Evolutionary conservation across 805 yeast species (phyloP), one percentile per base, ranked within the genome.

Genomic region (Scheffersomyces lignosus): DNA sequence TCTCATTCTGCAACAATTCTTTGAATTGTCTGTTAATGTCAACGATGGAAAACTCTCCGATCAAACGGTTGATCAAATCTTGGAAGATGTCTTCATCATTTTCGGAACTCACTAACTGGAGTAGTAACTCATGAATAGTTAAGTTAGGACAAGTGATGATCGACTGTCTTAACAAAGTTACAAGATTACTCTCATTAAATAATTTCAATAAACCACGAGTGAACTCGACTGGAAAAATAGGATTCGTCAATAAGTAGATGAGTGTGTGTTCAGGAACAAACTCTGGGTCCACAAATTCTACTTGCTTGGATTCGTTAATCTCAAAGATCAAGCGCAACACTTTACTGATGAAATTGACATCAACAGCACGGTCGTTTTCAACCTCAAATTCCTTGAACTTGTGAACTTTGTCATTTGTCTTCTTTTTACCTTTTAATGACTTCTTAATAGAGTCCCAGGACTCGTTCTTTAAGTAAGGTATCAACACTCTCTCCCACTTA

Each of bases 191-290:
- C 3, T 47, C 42, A 15, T 54, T 44, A 31, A 72, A 70, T 18
- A 87, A 64, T 12, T 67, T 53, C 29, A 91, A 61, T 30, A 90
- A 57, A 1, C 80, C 80, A 4, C 64, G 60, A 7, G 87, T 69
- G 41, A 71, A 75, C 14, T 70, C 63, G 12, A 67, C 59, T 7
- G 97, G 96, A 61, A 83, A 89, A 14, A 87, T 64, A 13, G 96
- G 96, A 64, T 91, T 96, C 2, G 96, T 85, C 44, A 91, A 69
- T 23, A 90, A 69, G 53, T 87, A 90, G 1, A 83, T 75, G 32
- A 87, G 60, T 2, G 88, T 70, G 32, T 62, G 62, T 49, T 81
- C 80, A 34, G 93, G 78, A 24, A 74, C 49, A 38, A 71, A 68
- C 13, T 49, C 54, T 10, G 50, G 52, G 31, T 51, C 40, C 7